These are phyloP conservation scores for Linnemannia elongata DNA, from an alignment of 192 early-diverging fungal genomes.

Conservation along the genomic window DNA sequence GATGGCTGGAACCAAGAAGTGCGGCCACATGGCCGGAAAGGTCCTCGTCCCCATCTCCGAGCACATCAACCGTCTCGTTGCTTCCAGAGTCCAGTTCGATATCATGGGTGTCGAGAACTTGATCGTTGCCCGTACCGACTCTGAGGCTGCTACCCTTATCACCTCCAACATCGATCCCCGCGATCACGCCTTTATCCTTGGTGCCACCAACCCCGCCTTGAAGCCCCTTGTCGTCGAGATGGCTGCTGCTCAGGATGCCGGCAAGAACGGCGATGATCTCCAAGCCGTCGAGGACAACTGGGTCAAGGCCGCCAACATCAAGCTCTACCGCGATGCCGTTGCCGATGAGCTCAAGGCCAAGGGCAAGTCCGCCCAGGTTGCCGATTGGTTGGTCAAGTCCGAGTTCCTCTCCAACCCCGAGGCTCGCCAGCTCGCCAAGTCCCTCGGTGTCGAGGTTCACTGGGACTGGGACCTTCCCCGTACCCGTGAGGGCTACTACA, in stretches of 20 bases:
- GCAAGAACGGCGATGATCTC: conserved; percentile 79
- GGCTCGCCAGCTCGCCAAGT: conserved; percentile 84
- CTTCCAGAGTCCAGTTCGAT: conserved; percentile 96
- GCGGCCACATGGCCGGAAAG: conserved; percentile 99
- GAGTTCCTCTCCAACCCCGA: conserved; percentile 82
- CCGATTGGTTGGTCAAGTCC: conserved; percentile 64
- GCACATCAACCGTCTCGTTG: conserved; percentile 97
- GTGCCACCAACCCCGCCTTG: conserved; percentile 87
- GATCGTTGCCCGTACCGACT: conserved; percentile 94
- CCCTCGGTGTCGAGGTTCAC: conserved; percentile 76
- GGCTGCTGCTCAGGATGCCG: conserved; percentile 83
- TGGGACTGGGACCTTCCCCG: conserved; percentile 95
- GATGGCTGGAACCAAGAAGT: conserved; percentile 97
- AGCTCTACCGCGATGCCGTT: conserved; percentile 86
- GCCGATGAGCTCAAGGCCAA: conserved; percentile 78
- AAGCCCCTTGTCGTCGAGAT: conserved; percentile 81
- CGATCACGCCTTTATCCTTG: conserved; percentile 96
- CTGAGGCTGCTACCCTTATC: conserved; percentile 97
- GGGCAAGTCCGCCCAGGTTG: conserved; percentile 68
- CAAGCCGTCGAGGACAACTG: conserved; percentile 89
- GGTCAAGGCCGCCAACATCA: conserved; percentile 83
- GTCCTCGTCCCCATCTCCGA: conserved; percentile 98
- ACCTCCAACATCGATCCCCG: conserved; percentile 96
- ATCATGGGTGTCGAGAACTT: conserved; percentile 98
- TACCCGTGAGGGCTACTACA: conserved; percentile 96